phyloP scores from a whole-genome alignment of 768 basidiomycete genomes.

The Lepiota brunneoincarnata region DNA sequence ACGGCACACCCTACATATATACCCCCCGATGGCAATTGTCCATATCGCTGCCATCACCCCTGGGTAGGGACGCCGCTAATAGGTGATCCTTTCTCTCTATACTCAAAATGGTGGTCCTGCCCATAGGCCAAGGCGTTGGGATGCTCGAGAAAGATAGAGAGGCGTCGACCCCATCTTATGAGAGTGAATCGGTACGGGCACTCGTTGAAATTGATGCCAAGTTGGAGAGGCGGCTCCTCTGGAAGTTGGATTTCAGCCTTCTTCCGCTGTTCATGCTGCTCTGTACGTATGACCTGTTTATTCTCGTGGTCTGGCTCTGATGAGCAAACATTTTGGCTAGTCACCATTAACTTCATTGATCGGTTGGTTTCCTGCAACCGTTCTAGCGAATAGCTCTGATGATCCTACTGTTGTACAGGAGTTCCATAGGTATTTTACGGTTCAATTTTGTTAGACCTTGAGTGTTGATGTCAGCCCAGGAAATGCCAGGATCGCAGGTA shows the following conservation, averaged over 20 bases:
- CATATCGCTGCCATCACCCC: no score
- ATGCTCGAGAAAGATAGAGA: no score
- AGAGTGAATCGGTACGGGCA: neutral
- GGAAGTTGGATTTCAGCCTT: constrained; percentile 31
- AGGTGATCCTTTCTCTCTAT: no score
- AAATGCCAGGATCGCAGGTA: constrained; percentile 22
- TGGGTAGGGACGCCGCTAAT: no score
- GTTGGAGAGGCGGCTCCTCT: constrained; percentile 29
- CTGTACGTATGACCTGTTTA: constrained; percentile 27
- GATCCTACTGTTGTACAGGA: constrained; percentile 1
- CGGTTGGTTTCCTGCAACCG: constrained; percentile 17
- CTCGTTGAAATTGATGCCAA: constrained; percentile 24
- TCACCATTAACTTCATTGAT: constrained; percentile 31
- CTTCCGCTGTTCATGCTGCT: constrained; percentile 33
- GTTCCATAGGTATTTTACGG: constrained; percentile 18
- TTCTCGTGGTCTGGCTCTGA: neutral
- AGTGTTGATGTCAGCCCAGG: neutral
- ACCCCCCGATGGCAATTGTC: no score
- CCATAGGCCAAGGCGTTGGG: no score
- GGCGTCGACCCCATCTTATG: no score
- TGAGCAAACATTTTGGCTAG: neutral
- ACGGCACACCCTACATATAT: no score
- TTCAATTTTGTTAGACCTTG: neutral
- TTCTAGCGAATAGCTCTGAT: neutral
- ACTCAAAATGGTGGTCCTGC: no score